Evolutionary conservation across 768 basidiomycete genomes (phyloP).

Genomic region (Pleurotus platypus): DNA sequence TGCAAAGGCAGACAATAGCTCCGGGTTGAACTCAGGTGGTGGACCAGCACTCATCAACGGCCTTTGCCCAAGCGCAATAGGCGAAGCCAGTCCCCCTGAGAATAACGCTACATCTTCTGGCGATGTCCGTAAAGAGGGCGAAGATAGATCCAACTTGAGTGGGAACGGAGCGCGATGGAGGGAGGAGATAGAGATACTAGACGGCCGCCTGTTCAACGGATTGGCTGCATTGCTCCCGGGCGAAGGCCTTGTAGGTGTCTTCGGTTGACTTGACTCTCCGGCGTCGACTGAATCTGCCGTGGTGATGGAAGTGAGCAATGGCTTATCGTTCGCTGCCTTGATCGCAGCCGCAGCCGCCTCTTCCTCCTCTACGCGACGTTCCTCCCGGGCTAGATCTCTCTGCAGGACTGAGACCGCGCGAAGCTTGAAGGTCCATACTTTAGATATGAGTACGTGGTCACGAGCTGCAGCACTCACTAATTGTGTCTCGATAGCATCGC

Average conservation of each 20-base stretch:
- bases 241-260: constrained; percentile 17
- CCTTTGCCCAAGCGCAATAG: constrained; percentile 79
- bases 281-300: constrained; percentile 11
- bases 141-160: constrained; percentile 79
- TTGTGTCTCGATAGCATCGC: constrained; percentile 72
- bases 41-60: constrained; percentile 57
- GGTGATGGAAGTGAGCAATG: constrained; percentile 15
- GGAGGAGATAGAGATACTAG: constrained; percentile 77
- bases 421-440: constrained; percentile 36
- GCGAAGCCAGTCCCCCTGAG: constrained; percentile 63
- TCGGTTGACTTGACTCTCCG: constrained; percentile 20
- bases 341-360: constrained; percentile 29
- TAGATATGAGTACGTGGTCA: not conserved
- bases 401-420: constrained; percentile 70
- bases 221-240: constrained; percentile 19
- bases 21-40: constrained; percentile 54
- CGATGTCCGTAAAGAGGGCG: constrained; percentile 59
- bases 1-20: constrained; percentile 63
- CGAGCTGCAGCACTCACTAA: constrained; percentile 40
- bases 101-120: constrained; percentile 60
- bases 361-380: constrained; percentile 44
- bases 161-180: constrained; percentile 70
- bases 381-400: constrained; percentile 63
- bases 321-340: constrained; percentile 9
- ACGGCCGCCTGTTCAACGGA: constrained; percentile 54